Base-by-base conservation (phyloP, 768 basidiomycete genomes). In the Termitomyces sp. region DNA sequence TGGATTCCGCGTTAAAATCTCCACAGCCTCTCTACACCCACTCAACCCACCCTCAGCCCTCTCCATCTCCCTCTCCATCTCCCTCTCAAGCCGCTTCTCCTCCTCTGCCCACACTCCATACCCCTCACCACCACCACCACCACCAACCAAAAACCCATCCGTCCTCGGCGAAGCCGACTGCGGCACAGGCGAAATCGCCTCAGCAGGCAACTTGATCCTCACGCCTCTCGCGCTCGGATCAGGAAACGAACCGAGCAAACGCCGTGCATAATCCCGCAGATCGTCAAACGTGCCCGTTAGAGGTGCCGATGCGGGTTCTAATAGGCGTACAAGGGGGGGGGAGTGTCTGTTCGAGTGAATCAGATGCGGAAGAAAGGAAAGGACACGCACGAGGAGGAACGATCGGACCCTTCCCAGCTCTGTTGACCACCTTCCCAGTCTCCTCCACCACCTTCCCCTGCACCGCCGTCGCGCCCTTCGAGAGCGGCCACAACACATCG, bases 1-100 rank as follows among this genome's bases (percentile, higher is more conserved):
- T 2, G 92, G 86, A 72, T 92, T 92, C 58, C 96, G 76, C 17
- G 94, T 96, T 61, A 97, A 75, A 55, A 96, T 86, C 77, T 98
- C 94, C 12, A 96, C 94, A 0, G 94, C 92, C 71, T 95, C 89
- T 50, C 93, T 79, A 71, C 87, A 92, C 20, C 83, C 86, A 49
- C 75, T 81, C 67, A 81, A 63, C 3, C 75, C 83, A 25, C 78
- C 74, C 40, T 83, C 85, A 7, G 32, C 60, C 62, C 68, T 72
- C 62, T 76, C 76, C 45, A 70, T 69, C 34, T 63, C 63, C 32
- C 60, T 45, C 56, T 61, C 59, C 59, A 56, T 32, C 60, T 73
- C 81, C 74, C 59, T 67, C 57, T 75, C 74, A 62, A 60, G 68
- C 63, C 66, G 67, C 71, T 62, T 74, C 60, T 67, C 67, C 65